A percentile compares a stretch with the other conserved stretches of the same genome.
These are phyloP conservation scores for Exophiala sp. DNA, from an alignment of 2,329 filamentous ascomycete genomes.

Conservation along the genomic window DNA sequence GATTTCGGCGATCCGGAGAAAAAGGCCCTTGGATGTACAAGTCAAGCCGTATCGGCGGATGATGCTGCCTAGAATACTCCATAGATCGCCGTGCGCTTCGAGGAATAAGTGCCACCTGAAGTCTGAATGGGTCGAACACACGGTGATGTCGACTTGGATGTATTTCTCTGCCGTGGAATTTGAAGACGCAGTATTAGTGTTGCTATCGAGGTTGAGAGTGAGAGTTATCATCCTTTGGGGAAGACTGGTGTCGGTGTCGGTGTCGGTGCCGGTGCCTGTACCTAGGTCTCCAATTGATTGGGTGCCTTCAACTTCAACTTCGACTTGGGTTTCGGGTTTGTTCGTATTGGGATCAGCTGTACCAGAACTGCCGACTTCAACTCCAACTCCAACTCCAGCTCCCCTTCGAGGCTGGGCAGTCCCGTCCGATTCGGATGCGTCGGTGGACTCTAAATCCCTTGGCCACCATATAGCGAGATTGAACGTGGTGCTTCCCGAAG, in stretches of 20 bases:
- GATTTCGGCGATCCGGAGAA: conserved; percentile 61
- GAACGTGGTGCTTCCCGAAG: conserved; percentile 29
- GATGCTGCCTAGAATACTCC: conserved; percentile 59
- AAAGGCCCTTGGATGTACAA: conserved; percentile 57
- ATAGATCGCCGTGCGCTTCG: conserved; percentile 65
- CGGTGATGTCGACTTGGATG: conserved; percentile 64
- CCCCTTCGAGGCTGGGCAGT: too few relatives aligned
- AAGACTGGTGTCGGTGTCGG: too few relatives aligned
- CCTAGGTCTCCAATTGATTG: too few relatives aligned
- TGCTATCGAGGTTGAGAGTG: too few relatives aligned
- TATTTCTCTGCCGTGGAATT: conserved; percentile 39
- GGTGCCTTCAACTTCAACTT: too few relatives aligned
- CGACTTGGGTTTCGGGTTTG: too few relatives aligned
- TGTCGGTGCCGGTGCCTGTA: too few relatives aligned
- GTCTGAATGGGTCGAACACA: conserved; percentile 42
- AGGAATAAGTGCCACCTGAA: conserved; percentile 63
- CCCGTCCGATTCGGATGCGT: neutral
- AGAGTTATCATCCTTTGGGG: too few relatives aligned
- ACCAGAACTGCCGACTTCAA: too few relatives aligned
- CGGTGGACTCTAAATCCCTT: conserved; percentile 8
- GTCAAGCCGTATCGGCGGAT: conserved; percentile 63
- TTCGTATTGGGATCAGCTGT: too few relatives aligned
- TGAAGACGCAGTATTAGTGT: too few relatives aligned
- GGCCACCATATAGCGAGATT: conserved; percentile 31
- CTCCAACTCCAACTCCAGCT: too few relatives aligned